A percentile compares a stretch with the other conserved stretches of the same genome.
These are phyloP conservation scores for Fusarium mangiferae DNA, from an alignment of 2,329 filamentous ascomycete genomes.

Conservation along the genomic window DNA sequence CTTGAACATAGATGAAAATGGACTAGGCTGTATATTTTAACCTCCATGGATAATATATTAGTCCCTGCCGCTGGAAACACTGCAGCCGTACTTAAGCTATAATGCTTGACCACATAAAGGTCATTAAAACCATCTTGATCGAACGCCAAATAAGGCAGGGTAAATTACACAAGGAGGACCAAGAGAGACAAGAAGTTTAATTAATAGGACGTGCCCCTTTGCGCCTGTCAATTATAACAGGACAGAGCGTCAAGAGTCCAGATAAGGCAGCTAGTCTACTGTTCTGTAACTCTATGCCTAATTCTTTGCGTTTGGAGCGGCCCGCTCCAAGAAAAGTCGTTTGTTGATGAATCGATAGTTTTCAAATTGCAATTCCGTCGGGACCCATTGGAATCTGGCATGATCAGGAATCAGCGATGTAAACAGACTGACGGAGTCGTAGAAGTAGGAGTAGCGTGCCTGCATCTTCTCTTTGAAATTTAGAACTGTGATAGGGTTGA, in stretches of 20 bases:
- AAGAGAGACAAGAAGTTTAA: accelerated
- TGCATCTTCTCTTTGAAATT: background rate
- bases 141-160: background rate
- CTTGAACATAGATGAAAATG: too few species aligned
- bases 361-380: background rate
- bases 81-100: too few species aligned
- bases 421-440: background rate
- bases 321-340: background rate
- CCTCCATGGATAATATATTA: too few species aligned
- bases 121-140: background rate
- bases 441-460: too few species aligned
- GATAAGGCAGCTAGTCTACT: background rate
- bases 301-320: background rate
- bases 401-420: background rate
- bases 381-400: background rate
- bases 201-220: background rate
- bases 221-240: background rate
- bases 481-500: too few species aligned
- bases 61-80: too few species aligned
- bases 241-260: background rate
- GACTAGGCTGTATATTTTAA: too few species aligned
- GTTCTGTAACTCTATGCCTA: background rate
- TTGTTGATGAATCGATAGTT: background rate
- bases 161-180: background rate
- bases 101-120: accelerated